Base-by-base conservation (phyloP, 208 protist species). In the Acanthamoeba divionensis region DNA sequence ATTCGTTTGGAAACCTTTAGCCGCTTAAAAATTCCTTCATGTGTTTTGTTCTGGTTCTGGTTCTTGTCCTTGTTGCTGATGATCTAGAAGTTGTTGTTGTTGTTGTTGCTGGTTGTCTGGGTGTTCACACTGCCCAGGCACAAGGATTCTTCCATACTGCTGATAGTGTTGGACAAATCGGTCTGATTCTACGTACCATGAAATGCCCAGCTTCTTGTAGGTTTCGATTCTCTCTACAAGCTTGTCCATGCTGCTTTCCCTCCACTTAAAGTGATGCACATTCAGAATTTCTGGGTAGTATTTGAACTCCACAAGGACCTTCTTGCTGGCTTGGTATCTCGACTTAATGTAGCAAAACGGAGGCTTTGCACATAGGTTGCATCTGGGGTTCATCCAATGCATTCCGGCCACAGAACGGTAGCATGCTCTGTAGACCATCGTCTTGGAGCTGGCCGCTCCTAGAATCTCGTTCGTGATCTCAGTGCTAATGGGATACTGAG, bases 191-290 rank as follows among this genome's bases (percentile, higher is more conserved):
- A 5, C 2, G 36, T 38, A 71, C 63, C 63, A 71, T 10, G 0
- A 5, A 1, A 71, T 0, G 6, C 9, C 66, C 66, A 9, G 0
- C 66, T 75, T 75, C 66, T 44, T 75, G 36, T 75, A 48, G 3
- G 0, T 21, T 0, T 0, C 33, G 0, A 5, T 3, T 24, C 66
- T 10, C 36, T 75, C 66, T 6, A 3, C 41, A 2, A 75, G 66
- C 66, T 75, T 75, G 41, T 75, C 66, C 0, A 75, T 36, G 3
- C 33, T 54, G 9, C 36, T 26, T n/a, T 75, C 66, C 0, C 66
- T 36, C 66, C 66, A 75, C 66, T 75, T 75, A 45, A 75, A 75
- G 33, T 75, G 66, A 10, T 75, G 66, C 9, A 75, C 4, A 18
- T 2, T 15, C 66, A 75, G 26, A n/a, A n/a, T n/a, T n/a, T n/a